These are phyloP conservation scores for Daldinia vernicosa DNA, from an alignment of 495 filamentous ascomycete genomes.

Conservation along the genomic window DNA sequence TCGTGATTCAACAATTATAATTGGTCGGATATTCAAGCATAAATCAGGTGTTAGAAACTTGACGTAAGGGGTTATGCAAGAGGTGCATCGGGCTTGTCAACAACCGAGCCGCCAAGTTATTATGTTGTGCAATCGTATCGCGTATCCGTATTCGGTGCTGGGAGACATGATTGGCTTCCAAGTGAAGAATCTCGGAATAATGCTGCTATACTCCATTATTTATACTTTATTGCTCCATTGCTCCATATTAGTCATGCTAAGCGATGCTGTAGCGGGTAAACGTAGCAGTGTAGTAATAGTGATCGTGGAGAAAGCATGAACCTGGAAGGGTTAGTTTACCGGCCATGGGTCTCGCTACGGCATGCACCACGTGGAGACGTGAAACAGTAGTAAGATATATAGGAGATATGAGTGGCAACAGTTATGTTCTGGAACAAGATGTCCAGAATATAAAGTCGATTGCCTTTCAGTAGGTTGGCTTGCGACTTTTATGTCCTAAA, in stretches of 20 bases:
- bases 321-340: constrained; percentile 17
- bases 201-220: constrained; percentile 19
- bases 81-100: constrained; percentile 18
- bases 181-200: constrained; percentile 1
- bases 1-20: constrained; percentile 19
- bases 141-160: constrained; percentile 41
- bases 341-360: constrained; percentile 8
- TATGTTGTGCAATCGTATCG: constrained; percentile 21
- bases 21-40: constrained; percentile 12
- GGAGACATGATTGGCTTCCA: constrained; percentile 6
- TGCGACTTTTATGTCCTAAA: neutral
- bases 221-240: neutral
- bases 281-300: neutral
- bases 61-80: constrained; percentile 16
- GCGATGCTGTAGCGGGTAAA: constrained; percentile 7
- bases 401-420: neutral
- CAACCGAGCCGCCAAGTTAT: neutral
- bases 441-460: constrained; percentile 13
- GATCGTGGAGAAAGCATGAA: constrained; percentile 4
- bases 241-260: neutral
- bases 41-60: constrained; percentile 14
- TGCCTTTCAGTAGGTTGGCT: neutral
- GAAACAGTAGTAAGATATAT: constrained; percentile 21
- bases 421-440: neutral
- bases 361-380: constrained; percentile 13